Evolutionary conservation across 169 alveolate genomes (phyloP).

Genomic region (Theileria sp.): DNA sequence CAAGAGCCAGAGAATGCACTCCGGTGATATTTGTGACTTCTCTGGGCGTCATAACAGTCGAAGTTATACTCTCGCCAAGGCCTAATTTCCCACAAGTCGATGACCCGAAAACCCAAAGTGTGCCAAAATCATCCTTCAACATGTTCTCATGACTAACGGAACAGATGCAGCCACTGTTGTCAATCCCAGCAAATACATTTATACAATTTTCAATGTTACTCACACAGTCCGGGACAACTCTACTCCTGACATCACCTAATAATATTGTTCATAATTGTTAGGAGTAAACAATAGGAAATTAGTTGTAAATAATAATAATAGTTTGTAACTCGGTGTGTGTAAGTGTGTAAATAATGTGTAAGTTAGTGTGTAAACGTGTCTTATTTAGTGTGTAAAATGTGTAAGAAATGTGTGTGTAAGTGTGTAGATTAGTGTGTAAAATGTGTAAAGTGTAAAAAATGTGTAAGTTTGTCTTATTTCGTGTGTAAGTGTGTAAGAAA

Average conservation of each 20-base stretch:
- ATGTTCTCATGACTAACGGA: conserved; percentile 48
- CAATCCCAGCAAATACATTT: conserved; percentile 81
- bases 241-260: conserved; percentile 73
- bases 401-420: no score
- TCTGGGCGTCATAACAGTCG: conserved; percentile 77
- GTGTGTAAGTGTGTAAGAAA: background rate
- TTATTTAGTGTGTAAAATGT: no score
- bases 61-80: conserved; percentile 73
- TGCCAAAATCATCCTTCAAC: conserved; percentile 64
- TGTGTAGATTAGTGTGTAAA: no score
- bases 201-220: conserved; percentile 74
- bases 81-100: conserved; percentile 87
- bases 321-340: no score
- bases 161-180: conserved; percentile 82
- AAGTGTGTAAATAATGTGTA: no score
- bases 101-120: conserved; percentile 83
- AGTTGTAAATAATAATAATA: no score
- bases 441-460: no score
- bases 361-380: no score
- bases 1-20: conserved; percentile 78
- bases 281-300: background rate
- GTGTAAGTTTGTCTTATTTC: no score
- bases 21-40: conserved; percentile 66
- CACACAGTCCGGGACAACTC: conserved; percentile 76
- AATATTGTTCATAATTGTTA: background rate